phyloP scores from a whole-genome alignment of 1,284 basidiomycete genomes.

The Apiotrichum sp. region DNA sequence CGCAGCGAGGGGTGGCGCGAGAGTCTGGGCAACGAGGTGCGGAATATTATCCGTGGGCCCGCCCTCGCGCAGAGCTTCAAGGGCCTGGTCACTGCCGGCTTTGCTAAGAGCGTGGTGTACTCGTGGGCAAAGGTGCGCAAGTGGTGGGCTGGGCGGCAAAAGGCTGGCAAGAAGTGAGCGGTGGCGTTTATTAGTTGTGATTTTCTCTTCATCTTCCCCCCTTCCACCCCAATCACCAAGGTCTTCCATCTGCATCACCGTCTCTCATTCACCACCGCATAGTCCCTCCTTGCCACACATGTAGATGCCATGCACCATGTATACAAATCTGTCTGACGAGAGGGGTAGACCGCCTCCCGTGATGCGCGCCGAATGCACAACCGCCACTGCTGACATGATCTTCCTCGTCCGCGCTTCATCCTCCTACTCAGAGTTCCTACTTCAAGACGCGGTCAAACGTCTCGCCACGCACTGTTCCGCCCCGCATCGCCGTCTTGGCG shows the following conservation, averaged over 20 bases:
- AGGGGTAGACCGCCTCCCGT: no score
- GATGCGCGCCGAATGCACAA: no score
- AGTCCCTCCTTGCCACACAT: neutral
- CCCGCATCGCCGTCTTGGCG: slow-evolving; percentile 77
- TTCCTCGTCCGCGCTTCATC: slow-evolving; percentile 53
- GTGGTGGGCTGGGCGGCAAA: slow-evolving; percentile 57
- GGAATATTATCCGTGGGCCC: slow-evolving; percentile 69
- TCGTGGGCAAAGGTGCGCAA: slow-evolving; percentile 69
- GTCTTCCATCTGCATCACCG: neutral
- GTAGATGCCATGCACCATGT: slow-evolving; percentile 5
- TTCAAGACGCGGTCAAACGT: slow-evolving; percentile 66
- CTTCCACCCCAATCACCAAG: neutral
- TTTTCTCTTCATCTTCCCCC: neutral
- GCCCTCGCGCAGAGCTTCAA: slow-evolving; percentile 79
- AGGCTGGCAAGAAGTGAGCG: neutral
- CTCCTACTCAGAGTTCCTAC: slow-evolving; percentile 4
- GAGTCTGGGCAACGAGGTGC: slow-evolving; percentile 62
- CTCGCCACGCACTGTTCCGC: slow-evolving; percentile 65
- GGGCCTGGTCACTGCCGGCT: slow-evolving; percentile 75
- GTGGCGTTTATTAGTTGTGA: neutral
- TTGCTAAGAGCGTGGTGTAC: slow-evolving; percentile 72
- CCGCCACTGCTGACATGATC: no score
- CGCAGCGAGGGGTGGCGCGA: slow-evolving; percentile 57
- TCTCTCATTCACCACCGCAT: neutral
- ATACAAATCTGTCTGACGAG: neutral